A percentile compares a stretch with the other conserved stretches of the same genome.
phyloP scores from a whole-genome alignment of 352 stramenopile species.

The Aphanomyces astaci region DNA sequence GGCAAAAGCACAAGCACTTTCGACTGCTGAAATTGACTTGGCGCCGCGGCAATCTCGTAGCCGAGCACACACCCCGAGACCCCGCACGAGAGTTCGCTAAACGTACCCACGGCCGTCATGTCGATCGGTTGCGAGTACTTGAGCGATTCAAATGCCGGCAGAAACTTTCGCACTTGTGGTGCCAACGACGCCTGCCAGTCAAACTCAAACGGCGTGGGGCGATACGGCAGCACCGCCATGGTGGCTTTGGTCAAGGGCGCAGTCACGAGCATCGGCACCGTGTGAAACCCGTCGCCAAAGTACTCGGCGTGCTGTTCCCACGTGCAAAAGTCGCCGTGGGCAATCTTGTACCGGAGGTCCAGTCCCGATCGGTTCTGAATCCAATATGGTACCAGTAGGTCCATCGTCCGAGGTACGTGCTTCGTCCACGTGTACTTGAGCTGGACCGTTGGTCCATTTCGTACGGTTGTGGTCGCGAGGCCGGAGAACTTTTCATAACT shows the following conservation, averaged over 20 bases:
- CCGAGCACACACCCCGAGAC: conserved; percentile 67
- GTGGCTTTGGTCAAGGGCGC: conserved; percentile 56
- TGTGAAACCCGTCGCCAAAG: conserved; percentile 46
- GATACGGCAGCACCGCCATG: conserved; percentile 54
- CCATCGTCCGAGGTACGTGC: conserved; percentile 49
- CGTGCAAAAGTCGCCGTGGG: conserved; percentile 40
- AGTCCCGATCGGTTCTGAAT: conserved; percentile 79
- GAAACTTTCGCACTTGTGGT: conserved; percentile 47
- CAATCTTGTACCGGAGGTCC: conserved; percentile 57
- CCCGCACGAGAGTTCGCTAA: conserved; percentile 48
- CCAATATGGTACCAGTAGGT: conserved; percentile 71
- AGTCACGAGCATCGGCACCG: conserved; percentile 56
- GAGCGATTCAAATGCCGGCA: conserved; percentile 61
- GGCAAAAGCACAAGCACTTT: conserved; percentile 77
- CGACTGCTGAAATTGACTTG: conserved; percentile 70
- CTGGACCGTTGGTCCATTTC: conserved; percentile 50
- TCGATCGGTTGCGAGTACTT: conserved; percentile 65
- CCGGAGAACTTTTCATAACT: conserved; percentile 39
- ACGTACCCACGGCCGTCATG: conserved; percentile 67
- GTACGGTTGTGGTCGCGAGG: conserved; percentile 40
- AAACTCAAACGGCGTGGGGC: conserved; percentile 51
- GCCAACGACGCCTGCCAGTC: conserved; percentile 27
- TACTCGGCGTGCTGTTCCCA: conserved; percentile 61
- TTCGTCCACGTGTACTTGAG: conserved; percentile 60
- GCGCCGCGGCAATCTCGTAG: conserved; percentile 70